Base-by-base conservation (phyloP, 164 flowering plant genomes). In the Dillenia turbinata region DNA sequence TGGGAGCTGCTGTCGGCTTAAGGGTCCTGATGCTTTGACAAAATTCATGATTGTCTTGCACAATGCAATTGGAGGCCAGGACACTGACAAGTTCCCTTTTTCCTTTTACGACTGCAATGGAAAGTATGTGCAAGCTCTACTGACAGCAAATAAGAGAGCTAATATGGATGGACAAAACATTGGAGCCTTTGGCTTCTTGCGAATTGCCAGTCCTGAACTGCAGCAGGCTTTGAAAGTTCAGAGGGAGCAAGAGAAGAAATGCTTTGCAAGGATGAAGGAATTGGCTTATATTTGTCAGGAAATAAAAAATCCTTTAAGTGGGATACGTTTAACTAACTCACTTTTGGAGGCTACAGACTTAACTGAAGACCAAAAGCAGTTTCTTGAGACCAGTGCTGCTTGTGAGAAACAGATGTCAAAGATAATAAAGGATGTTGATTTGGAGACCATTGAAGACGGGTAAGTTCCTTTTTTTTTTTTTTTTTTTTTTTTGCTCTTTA, bases 101-200 rank as follows among this genome's bases (percentile, higher is more conserved):
- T 62, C 96, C 5, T 91, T 91, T 73, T 83, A 73, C 72, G 89
- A 86, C 60, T 73, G 82, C 53, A 75, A 74, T 69, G 94, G 97
- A 26, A 86, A 88, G 69, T 85, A 65, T 71, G 89, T 94, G 22
- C 96, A 91, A 75, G 89, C 83, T 55, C 87, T 91, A 15, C 72
- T 94, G 83, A 88, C 97, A 0, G 99, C 99, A 59, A 89, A 91
- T 76, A 94, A 84, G 81, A 89, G 96, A 73, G 78, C 83, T 47
- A 80, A 83, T 69, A 69, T 86, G 79, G 85, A 84, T 9, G 99
- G 96, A 19, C 68, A 89, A 65, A 70, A 81, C 52, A 79, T 84
- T 68, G 99, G 99, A 51, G 96, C 92, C 61, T 94, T 94, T 64
- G 91, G 99, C 74, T 91, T 94, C 75, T 71, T 94, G 81, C 99